Conservation (phyloP, 768 basidiomycete species). For the Trametes cinnabarina region DNA sequence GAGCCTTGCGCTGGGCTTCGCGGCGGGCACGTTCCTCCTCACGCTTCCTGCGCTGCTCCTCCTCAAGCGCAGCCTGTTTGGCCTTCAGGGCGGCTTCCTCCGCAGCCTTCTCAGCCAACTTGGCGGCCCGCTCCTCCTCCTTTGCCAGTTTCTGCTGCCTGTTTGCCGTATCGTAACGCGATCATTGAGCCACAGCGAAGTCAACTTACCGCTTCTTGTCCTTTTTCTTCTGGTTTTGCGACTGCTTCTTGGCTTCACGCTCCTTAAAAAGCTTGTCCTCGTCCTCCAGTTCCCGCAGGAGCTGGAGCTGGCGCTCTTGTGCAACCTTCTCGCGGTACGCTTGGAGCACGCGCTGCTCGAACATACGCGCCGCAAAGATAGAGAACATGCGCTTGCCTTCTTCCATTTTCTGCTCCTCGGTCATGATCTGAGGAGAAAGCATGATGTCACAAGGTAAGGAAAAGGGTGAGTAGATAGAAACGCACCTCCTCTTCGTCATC, state of each 20-base stretch:
- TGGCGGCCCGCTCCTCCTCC: constrained; percentile 84
- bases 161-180: constrained; percentile 6
- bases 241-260: constrained; percentile 88
- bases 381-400: constrained; percentile 99
- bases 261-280: constrained; percentile 87
- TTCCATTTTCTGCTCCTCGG: constrained; percentile 98
- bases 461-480: background rate
- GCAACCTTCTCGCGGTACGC: constrained; percentile 97
- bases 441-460: constrained; percentile 9
- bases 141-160: constrained; percentile 92
- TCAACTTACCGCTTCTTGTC: constrained; percentile 84
- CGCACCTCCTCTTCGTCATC: constrained; percentile 48
- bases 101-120: constrained; percentile 54
- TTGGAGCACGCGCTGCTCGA: constrained; percentile 95
- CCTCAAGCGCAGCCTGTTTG: constrained; percentile 74
- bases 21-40: constrained; percentile 86
- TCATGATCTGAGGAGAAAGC: constrained; percentile 55
- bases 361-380: constrained; percentile 99
- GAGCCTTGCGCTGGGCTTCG: constrained; percentile 71
- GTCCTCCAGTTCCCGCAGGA: constrained; percentile 92
- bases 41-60: constrained; percentile 73
- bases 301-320: constrained; percentile 89
- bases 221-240: constrained; percentile 98
- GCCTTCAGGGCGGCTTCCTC: constrained; percentile 45
- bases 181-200: constrained; percentile 8